phyloP scores from a whole-genome alignment of 2,329 filamentous ascomycete species.

The Pezicula neosporulosa region DNA sequence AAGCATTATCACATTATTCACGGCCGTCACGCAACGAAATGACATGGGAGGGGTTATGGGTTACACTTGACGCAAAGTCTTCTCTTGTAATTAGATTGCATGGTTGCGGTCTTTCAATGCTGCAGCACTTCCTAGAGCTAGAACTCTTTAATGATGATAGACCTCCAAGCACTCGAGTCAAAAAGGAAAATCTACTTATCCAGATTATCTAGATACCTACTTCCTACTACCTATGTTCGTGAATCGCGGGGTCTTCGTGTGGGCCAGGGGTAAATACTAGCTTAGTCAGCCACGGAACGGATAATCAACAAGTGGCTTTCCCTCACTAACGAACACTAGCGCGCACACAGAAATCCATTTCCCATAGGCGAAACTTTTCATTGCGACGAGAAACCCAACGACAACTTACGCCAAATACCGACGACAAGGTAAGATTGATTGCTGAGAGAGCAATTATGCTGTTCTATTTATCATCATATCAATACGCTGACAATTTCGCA shows the following conservation, averaged over 20 bases:
- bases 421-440: constrained; percentile 25
- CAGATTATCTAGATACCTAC: too few relatives aligned
- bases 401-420: constrained; percentile 24
- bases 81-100: background rate
- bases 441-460: background rate
- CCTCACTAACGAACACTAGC: background rate
- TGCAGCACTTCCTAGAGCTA: background rate
- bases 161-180: too few relatives aligned
- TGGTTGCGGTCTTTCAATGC: background rate
- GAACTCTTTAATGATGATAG: background rate
- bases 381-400: constrained; percentile 11
- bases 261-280: background rate
- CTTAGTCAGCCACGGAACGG: background rate
- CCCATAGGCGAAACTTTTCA: background rate
- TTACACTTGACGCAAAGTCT: background rate
- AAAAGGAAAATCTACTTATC: background rate
- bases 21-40: background rate
- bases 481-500: constrained; percentile 33
- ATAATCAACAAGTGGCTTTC: background rate
- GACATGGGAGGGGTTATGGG: background rate
- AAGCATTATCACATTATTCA: background rate
- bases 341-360: background rate
- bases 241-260: background rate
- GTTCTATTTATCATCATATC: background rate
- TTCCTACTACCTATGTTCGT: background rate